Evolutionary conservation across 2,329 filamentous ascomycete genomes (phyloP).

Genomic region (Lecanoromycetidae sp.): DNA sequence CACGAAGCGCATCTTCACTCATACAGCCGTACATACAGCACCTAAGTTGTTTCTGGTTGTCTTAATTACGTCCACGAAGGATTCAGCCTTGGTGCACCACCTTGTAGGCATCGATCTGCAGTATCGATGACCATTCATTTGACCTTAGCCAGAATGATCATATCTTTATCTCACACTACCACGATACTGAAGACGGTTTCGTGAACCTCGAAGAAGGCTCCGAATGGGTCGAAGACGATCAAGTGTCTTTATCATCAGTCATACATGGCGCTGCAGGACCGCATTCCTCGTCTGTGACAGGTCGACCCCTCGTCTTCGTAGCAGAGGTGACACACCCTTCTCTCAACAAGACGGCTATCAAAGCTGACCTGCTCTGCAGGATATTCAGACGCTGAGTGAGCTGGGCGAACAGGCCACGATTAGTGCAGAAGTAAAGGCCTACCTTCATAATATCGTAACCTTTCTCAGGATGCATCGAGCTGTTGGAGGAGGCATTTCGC

Average conservation of each 20-base stretch:
- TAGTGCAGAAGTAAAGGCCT: conserved; percentile 66
- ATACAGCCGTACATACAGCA: conserved; percentile 58
- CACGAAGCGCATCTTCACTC: conserved; percentile 63
- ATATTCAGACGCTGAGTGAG: conserved; percentile 47
- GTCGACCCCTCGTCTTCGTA: background rate
- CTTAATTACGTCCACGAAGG: conserved; percentile 47
- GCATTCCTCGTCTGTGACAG: background rate
- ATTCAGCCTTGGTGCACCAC: conserved; percentile 29
- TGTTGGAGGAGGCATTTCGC: conserved; percentile 56
- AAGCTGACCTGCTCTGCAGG: conserved; percentile 4
- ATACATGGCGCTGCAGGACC: conserved; percentile 22
- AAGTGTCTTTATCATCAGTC: conserved; percentile 26
- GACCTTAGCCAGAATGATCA: conserved; percentile 51
- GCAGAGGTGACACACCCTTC: background rate
- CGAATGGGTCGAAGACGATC: conserved; percentile 19
- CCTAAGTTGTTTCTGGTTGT: conserved; percentile 72
- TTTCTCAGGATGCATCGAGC: conserved; percentile 83
- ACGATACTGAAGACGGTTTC: conserved; percentile 59
- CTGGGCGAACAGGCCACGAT: conserved; percentile 48
- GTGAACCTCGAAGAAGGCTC: conserved; percentile 57
- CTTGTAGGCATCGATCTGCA: conserved; percentile 24
- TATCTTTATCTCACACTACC: conserved; percentile 79
- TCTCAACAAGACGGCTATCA: background rate
- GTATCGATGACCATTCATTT: conserved; percentile 11
- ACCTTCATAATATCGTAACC: conserved; percentile 75